These are phyloP conservation scores for Alternaria gaisen DNA, from an alignment of 2,329 filamentous ascomycete species.

Conservation along the genomic window DNA sequence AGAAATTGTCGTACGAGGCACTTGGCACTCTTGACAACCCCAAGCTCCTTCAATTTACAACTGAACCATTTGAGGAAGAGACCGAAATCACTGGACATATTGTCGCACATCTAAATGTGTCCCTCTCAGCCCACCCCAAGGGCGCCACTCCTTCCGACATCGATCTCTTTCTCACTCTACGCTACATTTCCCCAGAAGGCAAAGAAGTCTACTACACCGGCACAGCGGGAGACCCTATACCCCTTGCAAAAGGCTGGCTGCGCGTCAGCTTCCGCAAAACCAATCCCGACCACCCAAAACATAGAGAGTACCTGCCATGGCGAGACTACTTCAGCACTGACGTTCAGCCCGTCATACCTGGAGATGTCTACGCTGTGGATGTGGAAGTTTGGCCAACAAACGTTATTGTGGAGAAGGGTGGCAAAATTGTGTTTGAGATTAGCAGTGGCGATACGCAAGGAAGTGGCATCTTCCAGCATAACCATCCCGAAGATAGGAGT, in stretches of 20 bases:
- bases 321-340: conserved; percentile 68
- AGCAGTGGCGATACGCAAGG: conserved; percentile 65
- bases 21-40: conserved; percentile 66
- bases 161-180: conserved; percentile 69
- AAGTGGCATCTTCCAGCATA: conserved; percentile 65
- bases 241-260: conserved; percentile 71
- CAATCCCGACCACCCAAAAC: conserved; percentile 60
- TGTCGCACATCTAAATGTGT: conserved; percentile 70
- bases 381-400: conserved; percentile 73
- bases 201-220: conserved; percentile 71
- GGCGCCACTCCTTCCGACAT: conserved; percentile 62
- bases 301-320: conserved; percentile 64
- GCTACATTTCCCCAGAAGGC: conserved; percentile 64
- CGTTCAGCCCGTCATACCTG: conserved; percentile 59
- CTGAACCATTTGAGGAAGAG: conserved; percentile 65
- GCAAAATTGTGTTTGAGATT: conserved; percentile 65
- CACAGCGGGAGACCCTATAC: conserved; percentile 70
- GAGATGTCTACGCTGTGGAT: conserved; percentile 67
- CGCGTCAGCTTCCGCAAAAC: conserved; percentile 66
- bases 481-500: conserved; percentile 58
- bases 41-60: conserved; percentile 66
- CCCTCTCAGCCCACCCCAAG: conserved; percentile 55
- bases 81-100: conserved; percentile 76
- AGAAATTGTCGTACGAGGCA: conserved; percentile 66
- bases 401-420: conserved; percentile 63